Conservation (phyloP, 2,329 filamentous ascomycete species). For the Fusarium sambucinum region DNA sequence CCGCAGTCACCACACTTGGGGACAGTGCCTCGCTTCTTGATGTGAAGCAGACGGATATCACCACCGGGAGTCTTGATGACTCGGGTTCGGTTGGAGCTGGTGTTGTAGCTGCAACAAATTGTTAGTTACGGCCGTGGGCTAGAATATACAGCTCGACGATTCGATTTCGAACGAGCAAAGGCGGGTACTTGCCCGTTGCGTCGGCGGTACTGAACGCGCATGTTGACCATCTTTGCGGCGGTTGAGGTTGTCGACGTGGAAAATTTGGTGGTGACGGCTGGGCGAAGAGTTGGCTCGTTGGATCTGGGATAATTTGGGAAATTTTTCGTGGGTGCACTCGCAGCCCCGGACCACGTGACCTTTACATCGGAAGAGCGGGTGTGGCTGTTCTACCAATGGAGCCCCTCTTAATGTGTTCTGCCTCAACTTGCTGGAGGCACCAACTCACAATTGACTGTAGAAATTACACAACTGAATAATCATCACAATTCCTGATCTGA, state of each 20-base stretch:
- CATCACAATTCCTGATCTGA: no score
- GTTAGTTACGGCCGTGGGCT: conserved; percentile 43
- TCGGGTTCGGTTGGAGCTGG: conserved; percentile 95
- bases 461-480: neutral
- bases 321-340: conserved; percentile 52
- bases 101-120: conserved; percentile 83
- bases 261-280: conserved; percentile 14
- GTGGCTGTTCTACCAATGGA: neutral
- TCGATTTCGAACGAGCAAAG: conserved; percentile 38
- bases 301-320: conserved; percentile 30
- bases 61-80: conserved; percentile 97
- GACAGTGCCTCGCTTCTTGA: conserved; percentile 99
- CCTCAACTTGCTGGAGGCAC: neutral
- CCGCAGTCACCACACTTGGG: conserved; percentile 99
- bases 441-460: neutral
- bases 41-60: conserved; percentile 94
- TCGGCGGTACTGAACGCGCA: conserved; percentile 70
- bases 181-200: conserved; percentile 78
- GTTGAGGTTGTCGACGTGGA: conserved; percentile 14
- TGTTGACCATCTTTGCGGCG: conserved; percentile 68
- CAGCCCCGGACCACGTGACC: conserved; percentile 1
- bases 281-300: conserved; percentile 4
- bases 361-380: neutral
- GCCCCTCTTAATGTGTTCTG: neutral
- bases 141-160: conserved; percentile 27